These are phyloP conservation scores for Ambrosia trifida DNA, from an alignment of 129 eudicot species.

Conservation along the genomic window DNA sequence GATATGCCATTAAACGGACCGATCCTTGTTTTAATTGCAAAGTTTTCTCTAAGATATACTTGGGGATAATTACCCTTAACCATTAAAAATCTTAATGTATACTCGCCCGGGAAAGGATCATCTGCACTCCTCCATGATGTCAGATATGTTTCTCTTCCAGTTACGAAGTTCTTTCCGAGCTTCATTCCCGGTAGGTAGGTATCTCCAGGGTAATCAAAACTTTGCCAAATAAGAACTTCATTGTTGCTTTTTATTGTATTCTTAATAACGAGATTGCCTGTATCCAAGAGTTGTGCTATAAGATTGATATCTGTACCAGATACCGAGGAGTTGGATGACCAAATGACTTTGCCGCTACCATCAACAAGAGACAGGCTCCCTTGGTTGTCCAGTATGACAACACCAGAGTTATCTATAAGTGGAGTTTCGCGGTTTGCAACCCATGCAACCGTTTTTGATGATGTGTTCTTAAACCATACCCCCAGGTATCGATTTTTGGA, in stretches of 20 bases:
- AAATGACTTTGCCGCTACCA: slow-evolving; percentile 13
- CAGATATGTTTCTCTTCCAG: slow-evolving; percentile 25
- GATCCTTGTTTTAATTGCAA: slow-evolving; percentile 13
- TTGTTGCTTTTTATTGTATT: not conserved
- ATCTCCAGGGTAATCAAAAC: slow-evolving; percentile 32
- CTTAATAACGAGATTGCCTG: slow-evolving; percentile 33
- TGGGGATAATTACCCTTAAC: slow-evolving; percentile 19
- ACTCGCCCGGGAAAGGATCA: slow-evolving; percentile 28
- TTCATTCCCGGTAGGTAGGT: slow-evolving; percentile 21
- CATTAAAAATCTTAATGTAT: not conserved
- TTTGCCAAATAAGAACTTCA: slow-evolving; percentile 5
- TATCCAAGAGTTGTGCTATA: slow-evolving; percentile 31
- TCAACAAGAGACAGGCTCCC: slow-evolving; percentile 21
- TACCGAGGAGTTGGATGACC: slow-evolving; percentile 37
- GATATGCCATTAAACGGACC: slow-evolving; percentile 24
- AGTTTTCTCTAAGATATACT: not conserved
- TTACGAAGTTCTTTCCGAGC: slow-evolving; percentile 18
- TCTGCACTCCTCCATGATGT: slow-evolving; percentile 28
- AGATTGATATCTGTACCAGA: not conserved
- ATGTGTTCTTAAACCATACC: slow-evolving; percentile 26
- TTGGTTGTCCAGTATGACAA: slow-evolving; percentile 12
- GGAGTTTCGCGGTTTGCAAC: slow-evolving; percentile 33
- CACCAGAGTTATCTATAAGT: slow-evolving; percentile 12
- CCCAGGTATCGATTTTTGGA: slow-evolving; percentile 25
- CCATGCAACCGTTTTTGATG: slow-evolving; percentile 24